A percentile compares a stretch with the other conserved stretches of the same genome.
These are phyloP conservation scores for Trypanosoma platydactyli DNA, from an alignment of 208 protist genomes.

Conservation along the genomic window DNA sequence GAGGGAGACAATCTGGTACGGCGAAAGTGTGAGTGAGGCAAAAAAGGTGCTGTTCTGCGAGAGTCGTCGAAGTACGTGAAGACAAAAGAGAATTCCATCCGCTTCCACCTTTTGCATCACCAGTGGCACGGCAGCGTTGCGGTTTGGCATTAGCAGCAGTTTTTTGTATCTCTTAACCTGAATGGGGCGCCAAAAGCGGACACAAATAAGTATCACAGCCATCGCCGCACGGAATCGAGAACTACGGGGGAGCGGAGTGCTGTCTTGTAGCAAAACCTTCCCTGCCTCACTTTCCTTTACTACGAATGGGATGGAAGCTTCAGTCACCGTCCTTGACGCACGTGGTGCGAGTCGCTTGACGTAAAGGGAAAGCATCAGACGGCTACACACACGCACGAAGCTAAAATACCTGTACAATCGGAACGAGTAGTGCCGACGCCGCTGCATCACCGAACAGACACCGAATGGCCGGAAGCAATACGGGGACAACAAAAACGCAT, in stretches of 20 bases:
- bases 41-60: constrained; percentile 45
- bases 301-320: neutral
- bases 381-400: constrained; percentile 47
- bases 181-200: constrained; percentile 50
- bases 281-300: neutral
- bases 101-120: constrained; percentile 2
- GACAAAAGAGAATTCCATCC: constrained; percentile 49
- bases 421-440: constrained; percentile 42
- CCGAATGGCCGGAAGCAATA: constrained; percentile 18
- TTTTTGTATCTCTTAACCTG: constrained; percentile 37
- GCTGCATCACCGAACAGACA: constrained; percentile 34
- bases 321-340: neutral
- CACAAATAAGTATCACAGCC: constrained; percentile 50
- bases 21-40: constrained; percentile 58
- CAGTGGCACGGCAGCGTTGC: constrained; percentile 21
- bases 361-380: constrained; percentile 63
- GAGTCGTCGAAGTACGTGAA: constrained; percentile 48
- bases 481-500: constrained; percentile 36
- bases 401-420: constrained; percentile 40
- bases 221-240: constrained; percentile 39
- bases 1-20: constrained; percentile 54
- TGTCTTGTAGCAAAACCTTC: neutral
- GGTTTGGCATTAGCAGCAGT: constrained; percentile 14
- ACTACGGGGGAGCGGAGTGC: neutral
- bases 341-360: constrained; percentile 38